Evolutionary conservation across 83 land plant species (phyloP).

Genomic region (Thuja plicata): DNA sequence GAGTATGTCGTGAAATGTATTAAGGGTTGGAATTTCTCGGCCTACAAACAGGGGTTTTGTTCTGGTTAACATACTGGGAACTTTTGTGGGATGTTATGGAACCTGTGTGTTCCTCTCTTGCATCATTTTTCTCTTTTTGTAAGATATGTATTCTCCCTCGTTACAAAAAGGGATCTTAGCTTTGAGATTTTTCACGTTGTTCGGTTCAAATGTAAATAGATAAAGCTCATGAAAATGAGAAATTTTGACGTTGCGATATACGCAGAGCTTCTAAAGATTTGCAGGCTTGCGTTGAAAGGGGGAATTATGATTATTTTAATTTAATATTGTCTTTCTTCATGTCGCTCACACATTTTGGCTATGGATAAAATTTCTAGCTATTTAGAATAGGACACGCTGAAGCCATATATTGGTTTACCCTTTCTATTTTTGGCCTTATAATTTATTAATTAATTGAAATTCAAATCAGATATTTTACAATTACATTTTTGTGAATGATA

Average conservation of each 20-base stretch:
- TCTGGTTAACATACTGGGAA: constrained; percentile 28
- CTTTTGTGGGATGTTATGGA: constrained; percentile 36
- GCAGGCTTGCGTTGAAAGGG: neutral
- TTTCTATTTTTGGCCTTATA: too few relatives aligned
- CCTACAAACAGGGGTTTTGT: neutral
- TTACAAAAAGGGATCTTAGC: constrained; percentile 37
- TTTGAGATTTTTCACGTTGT: constrained; percentile 31
- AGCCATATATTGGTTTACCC: too few relatives aligned
- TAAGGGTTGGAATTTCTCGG: constrained; percentile 9
- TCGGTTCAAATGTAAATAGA: constrained; percentile 23
- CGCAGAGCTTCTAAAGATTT: constrained; percentile 2
- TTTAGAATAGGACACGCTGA: too few relatives aligned
- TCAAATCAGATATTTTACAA: too few relatives aligned
- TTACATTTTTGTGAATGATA: too few relatives aligned
- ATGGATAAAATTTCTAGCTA: too few relatives aligned
- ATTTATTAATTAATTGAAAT: too few relatives aligned
- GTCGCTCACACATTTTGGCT: too few relatives aligned
- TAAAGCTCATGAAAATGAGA: constrained; percentile 13
- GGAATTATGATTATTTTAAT: too few relatives aligned
- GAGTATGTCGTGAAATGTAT: constrained; percentile 13
- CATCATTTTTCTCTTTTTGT: constrained; percentile 27
- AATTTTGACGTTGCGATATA: constrained; percentile 15
- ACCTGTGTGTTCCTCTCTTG: constrained; percentile 38
- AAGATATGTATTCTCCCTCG: constrained; percentile 36
- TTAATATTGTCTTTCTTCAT: too few relatives aligned